Conservation (phyloP, 225 moss, liverwort and hornwort genomes). For the Sphagnum tenellum region DNA sequence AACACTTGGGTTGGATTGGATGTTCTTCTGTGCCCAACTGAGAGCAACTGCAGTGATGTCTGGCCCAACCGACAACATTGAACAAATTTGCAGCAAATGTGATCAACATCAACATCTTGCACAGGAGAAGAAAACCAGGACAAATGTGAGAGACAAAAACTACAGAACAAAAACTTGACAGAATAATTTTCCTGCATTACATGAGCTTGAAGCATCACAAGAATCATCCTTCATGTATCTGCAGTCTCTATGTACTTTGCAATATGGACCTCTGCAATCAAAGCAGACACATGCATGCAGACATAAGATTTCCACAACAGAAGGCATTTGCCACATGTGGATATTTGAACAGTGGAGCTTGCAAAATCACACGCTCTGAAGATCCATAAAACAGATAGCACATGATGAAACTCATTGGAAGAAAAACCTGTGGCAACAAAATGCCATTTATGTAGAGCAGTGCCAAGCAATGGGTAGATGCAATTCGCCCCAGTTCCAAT, state of each 20-base stretch:
- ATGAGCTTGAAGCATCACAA: too few relatives aligned
- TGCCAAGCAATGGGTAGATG: slow-evolving; percentile 84
- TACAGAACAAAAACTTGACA: not conserved
- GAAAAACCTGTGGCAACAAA: slow-evolving; percentile 84
- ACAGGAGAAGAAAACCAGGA: not conserved
- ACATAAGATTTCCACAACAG: too few relatives aligned
- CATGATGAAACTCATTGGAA: too few relatives aligned
- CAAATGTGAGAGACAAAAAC: not conserved
- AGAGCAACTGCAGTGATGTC: slow-evolving; percentile 79
- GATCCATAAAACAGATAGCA: too few relatives aligned
- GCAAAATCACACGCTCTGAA: too few relatives aligned
- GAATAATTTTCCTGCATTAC: not conserved
- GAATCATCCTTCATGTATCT: too few relatives aligned
- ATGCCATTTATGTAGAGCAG: slow-evolving; percentile 69
- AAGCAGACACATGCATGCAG: too few relatives aligned
- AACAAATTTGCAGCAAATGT: not conserved
- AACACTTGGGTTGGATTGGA: slow-evolving; percentile 57
- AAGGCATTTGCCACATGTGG: too few relatives aligned
- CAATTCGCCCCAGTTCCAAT: slow-evolving; percentile 98
- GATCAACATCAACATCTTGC: not conserved
- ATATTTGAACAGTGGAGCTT: too few relatives aligned
- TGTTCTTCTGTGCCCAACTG: slow-evolving; percentile 76
- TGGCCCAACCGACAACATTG: slow-evolving; percentile 20
- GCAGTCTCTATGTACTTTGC: too few relatives aligned
- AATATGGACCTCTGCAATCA: too few relatives aligned